Evolutionary conservation across 768 basidiomycete species (phyloP).

Genomic region (Fomitopsis serialis): DNA sequence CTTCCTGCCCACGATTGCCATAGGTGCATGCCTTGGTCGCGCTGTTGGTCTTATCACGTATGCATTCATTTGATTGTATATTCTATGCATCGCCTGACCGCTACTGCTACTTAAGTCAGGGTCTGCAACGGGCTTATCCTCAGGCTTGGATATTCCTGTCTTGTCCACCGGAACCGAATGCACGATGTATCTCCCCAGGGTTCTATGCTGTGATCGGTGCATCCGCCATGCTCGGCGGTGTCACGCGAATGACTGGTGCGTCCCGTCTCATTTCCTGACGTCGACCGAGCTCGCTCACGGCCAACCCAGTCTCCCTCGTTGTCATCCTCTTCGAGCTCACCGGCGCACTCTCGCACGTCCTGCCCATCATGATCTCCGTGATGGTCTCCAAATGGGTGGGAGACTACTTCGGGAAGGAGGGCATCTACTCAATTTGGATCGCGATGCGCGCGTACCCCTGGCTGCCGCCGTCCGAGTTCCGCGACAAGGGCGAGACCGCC

Average conservation of each 20-base stretch:
- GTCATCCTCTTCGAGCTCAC: conserved; percentile 82
- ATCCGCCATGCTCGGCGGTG: conserved; percentile 70
- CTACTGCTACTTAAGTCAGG: conserved; percentile 42
- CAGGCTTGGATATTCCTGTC: conserved; percentile 65
- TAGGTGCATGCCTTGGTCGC: conserved; percentile 68
- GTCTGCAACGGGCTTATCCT: conserved; percentile 59
- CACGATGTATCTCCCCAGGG: conserved; percentile 66
- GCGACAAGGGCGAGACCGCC: conserved; percentile 59
- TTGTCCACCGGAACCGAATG: conserved; percentile 66
- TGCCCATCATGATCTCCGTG: conserved; percentile 77
- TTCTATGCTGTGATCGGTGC: conserved; percentile 78
- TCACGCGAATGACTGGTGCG: conserved; percentile 73
- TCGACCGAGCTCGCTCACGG: not conserved
- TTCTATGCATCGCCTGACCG: not conserved
- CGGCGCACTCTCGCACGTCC: conserved; percentile 73
- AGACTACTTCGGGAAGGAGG: conserved; percentile 63
- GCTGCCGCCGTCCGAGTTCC: conserved; percentile 60
- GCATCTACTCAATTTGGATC: conserved; percentile 71
- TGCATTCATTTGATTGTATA: conserved; percentile 11
- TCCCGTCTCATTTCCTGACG: not conserved
- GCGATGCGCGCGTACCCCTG: conserved; percentile 67
- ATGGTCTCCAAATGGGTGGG: conserved; percentile 77
- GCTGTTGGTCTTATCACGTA: conserved; percentile 66
- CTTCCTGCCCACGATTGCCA: conserved; percentile 70
- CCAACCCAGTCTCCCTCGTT: conserved; percentile 56